phyloP scores from a whole-genome alignment of 2,329 filamentous ascomycete species.

The Zalaria sp. region DNA sequence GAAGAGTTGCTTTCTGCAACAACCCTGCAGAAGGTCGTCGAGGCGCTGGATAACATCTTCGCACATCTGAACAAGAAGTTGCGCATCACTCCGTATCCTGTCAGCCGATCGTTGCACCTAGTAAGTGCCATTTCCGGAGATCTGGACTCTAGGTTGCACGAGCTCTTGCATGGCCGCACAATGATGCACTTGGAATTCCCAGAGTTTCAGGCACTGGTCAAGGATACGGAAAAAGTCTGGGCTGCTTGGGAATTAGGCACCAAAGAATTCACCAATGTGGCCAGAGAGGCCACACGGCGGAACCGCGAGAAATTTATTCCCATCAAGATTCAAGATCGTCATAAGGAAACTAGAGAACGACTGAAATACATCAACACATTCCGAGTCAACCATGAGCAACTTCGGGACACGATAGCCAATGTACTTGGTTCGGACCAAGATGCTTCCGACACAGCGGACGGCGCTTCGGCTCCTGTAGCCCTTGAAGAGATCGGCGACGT shows the following conservation, averaged over 20 bases:
- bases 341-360: constrained; percentile 77
- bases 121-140: constrained; percentile 95
- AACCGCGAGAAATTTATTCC: constrained; percentile 97
- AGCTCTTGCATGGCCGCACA: constrained; percentile 69
- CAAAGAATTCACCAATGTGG: constrained; percentile 96
- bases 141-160: constrained; percentile 73
- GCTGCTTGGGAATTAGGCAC: constrained; percentile 87
- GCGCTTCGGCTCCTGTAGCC: constrained; percentile 51
- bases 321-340: constrained; percentile 85
- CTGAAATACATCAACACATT: constrained; percentile 92
- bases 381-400: constrained; percentile 91
- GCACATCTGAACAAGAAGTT: constrained; percentile 94
- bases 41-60: constrained; percentile 83
- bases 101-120: constrained; percentile 78
- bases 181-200: constrained; percentile 85
- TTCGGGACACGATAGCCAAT: constrained; percentile 90
- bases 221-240: constrained; percentile 73
- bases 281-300: constrained; percentile 82
- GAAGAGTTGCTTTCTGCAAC: constrained; percentile 90
- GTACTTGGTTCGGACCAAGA: constrained; percentile 61
- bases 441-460: constrained; percentile 39
- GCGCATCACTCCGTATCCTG: constrained; percentile 89
- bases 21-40: constrained; percentile 73
- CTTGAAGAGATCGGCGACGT: constrained; percentile 94
- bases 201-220: constrained; percentile 80